Base-by-base conservation (phyloP, 2,329 filamentous ascomycete species). In the Neurospora sp. region DNA sequence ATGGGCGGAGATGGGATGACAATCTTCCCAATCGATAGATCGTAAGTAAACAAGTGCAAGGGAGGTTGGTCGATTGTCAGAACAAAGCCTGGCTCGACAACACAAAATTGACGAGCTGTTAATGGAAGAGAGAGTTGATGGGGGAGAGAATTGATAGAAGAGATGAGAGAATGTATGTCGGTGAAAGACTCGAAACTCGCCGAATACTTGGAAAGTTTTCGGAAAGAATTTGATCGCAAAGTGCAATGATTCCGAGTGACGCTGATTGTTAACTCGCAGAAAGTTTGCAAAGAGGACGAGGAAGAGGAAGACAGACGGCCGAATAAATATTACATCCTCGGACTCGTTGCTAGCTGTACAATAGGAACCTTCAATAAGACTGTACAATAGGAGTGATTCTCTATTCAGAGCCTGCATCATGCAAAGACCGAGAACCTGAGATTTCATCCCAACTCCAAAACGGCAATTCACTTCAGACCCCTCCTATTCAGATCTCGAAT, bases 401-500 rank as follows among this genome's bases (percentile, higher is more conserved):
- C 46, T 23, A 28, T 52, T 52, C 46, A 52, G 11, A 52, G 46
- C 19, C 11, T 15, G 19, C 6, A 52, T 15, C 6, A 15, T 52
- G 19, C 19, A 5, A 15, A 28, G 43, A 6, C 43, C 23, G 19
- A 1, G 46, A 52, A 23, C 11, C 10, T 52, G 19, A 12, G 11
- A 52, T 28, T 52, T 23, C 19, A 52, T 43, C 41, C n/a, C 43
- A 52, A 52, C 43, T 52, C 43, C 10, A 52, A 28, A 12, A 52
- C 43, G 1, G 8, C 41, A 23, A 12, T 5, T 52, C 6, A 52
- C 6, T 12, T 3, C 46, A 12, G 5, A 28, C 41, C 5, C 19
- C 11, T 28, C 23, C 11, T 12, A n/a, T n/a, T 74, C 77, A 91
- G 68, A 90, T 81, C 75, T 90, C 88, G 77, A 90, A 90, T 36